phyloP scores from a whole-genome alignment of 208 protist genomes.

The Novymonas esmeraldas region DNA sequence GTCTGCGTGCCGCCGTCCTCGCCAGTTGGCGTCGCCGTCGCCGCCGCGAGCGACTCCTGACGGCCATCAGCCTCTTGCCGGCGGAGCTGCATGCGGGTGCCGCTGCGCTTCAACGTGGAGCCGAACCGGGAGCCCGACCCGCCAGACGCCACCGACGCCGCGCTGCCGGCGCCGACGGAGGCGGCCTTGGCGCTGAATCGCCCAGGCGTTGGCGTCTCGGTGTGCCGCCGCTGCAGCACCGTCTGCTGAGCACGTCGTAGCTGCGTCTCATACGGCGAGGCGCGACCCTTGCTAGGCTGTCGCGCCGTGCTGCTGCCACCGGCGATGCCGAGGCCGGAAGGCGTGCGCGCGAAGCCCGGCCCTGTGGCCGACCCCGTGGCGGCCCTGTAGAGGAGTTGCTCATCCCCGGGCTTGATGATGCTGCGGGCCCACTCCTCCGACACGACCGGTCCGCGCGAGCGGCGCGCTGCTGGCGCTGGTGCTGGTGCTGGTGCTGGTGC shows the following conservation, averaged over 20 bases:
- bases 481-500: not conserved
- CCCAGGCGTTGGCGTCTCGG: constrained; percentile 20
- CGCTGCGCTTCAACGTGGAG: constrained; percentile 28
- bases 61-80: constrained; percentile 16
- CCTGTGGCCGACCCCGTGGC: not conserved
- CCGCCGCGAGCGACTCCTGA: constrained; percentile 13
- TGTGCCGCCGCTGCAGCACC: constrained; percentile 23
- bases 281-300: constrained; percentile 6
- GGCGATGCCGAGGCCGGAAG: constrained; percentile 12
- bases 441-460: constrained; percentile 47
- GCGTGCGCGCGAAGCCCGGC: constrained; percentile 14
- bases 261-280: constrained; percentile 24
- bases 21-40: constrained; percentile 19
- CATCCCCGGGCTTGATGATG: constrained; percentile 74
- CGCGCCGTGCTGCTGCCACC: constrained; percentile 6
- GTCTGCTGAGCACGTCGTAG: constrained; percentile 26
- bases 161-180: constrained; percentile 7
- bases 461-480: not conserved
- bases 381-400: constrained; percentile 66
- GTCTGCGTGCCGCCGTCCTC: constrained; percentile 4
- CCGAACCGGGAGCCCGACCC: constrained; percentile 14
- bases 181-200: constrained; percentile 13
- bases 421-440: constrained; percentile 80
- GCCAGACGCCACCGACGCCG: constrained; percentile 3
- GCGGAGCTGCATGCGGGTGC: constrained; percentile 14